Conservation (phyloP, 1,284 basidiomycete genomes). For the Tilletiopsis washingtonensis region DNA sequence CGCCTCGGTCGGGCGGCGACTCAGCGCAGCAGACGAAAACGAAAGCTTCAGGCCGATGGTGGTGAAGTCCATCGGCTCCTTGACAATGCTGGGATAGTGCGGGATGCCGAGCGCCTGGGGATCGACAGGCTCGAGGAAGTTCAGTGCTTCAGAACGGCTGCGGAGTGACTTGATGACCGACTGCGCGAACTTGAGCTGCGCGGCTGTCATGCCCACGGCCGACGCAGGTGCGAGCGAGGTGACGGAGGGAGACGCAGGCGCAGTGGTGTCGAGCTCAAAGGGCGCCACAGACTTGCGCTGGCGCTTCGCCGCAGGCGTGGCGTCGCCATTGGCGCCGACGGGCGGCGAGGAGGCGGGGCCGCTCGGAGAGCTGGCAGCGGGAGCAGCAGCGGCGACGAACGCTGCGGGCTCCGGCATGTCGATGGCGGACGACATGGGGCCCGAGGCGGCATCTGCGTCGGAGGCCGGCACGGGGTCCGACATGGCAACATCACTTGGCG, state of each 20-base stretch:
- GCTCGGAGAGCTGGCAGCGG: too few relatives aligned
- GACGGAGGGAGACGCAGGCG: neutral
- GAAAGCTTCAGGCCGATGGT: conserved; percentile 75
- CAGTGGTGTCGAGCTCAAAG: too few relatives aligned
- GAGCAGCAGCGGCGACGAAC: too few relatives aligned
- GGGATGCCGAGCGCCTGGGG: conserved; percentile 81
- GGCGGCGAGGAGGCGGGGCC: too few relatives aligned
- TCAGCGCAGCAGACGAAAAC: conserved; percentile 30
- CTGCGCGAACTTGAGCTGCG: conserved; percentile 73
- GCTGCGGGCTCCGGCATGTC: too few relatives aligned
- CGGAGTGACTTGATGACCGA: conserved; percentile 75
- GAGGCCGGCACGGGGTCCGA: too few relatives aligned
- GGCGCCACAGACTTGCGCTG: neutral
- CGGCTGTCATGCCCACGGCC: conserved; percentile 32
- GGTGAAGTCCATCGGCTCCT: conserved; percentile 87
- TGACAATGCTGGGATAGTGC: conserved; percentile 80
- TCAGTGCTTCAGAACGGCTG: conserved; percentile 71
- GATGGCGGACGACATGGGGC: too few relatives aligned
- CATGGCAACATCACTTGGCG: too few relatives aligned
- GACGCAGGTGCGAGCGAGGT: neutral
- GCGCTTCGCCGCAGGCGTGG: conserved; percentile 2
- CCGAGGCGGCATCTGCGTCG: too few relatives aligned
- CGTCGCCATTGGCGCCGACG: too few relatives aligned
- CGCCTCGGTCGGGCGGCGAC: conserved; percentile 35
- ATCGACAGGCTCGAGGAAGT: conserved; percentile 85